Base-by-base conservation (phyloP, 2,329 filamentous ascomycete genomes). In the Arthrinium puccinioides region DNA sequence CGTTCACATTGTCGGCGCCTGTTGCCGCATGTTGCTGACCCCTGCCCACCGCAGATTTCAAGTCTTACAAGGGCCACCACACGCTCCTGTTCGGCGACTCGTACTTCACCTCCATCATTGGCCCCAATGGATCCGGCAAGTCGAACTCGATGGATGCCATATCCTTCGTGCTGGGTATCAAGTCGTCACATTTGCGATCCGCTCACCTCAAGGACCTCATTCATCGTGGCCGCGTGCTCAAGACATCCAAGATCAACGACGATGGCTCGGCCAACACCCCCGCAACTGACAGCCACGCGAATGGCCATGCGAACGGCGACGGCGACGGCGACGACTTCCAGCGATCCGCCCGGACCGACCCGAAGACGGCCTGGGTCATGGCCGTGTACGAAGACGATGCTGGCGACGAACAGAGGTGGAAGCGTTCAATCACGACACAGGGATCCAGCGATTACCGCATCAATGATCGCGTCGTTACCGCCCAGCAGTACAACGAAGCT, bases 101-200 rank as follows among this genome's bases (percentile, higher is more conserved):
- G 3, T 97, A 96, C 65, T 98, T 98, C 63, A 98, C 92, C 34
- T 98, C 92, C 28, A 96, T 98, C 56, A 97, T 98, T 56, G 92
- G 94, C 6, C 92, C 92, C 59, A 98, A 98, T 89, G 92, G 92
- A 70, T 97, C 92, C 24, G 92, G 92, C 47, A 98, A 98, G 64
- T 98, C 92, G 15, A 98, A 98, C 62, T 95, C 89, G 42, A 98
- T 98, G 92, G 92, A 98, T 61, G 92, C 92, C 50, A 98, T 98
- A 51, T 98, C 92, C 48, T 98, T 98, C 63, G 92, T 98, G 42
- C 77, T 98, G 40, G 92, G 92, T 48, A 97, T 98, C 61, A 96
- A 97, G 61, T 98, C 92, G 4, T 94, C 90, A n/a, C 90, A 97
- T 60, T 72, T 98, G 38, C 87, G 92, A 53, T 98, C 94, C 4